These are phyloP conservation scores for Flaveria sonorensis DNA, from an alignment of 129 eudicot genomes.

Conservation along the genomic window DNA sequence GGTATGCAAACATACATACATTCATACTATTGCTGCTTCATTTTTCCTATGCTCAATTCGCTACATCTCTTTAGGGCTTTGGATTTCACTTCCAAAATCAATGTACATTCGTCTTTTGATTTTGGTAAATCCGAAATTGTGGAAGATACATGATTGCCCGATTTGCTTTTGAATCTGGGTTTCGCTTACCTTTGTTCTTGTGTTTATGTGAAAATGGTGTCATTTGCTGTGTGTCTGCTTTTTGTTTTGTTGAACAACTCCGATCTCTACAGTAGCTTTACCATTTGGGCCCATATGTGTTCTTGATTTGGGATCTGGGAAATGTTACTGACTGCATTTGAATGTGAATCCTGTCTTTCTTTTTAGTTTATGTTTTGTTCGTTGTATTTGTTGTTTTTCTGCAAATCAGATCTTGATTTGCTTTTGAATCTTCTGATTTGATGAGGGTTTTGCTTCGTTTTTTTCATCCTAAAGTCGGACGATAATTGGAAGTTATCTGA, in stretches of 20 bases:
- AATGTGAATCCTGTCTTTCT: too few relatives aligned
- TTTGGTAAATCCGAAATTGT: background rate
- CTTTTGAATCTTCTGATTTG: background rate
- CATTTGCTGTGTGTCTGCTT: conserved; percentile 14
- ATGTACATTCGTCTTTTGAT: conserved; percentile 23
- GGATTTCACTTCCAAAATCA: conserved; percentile 15
- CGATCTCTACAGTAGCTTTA: conserved; percentile 14
- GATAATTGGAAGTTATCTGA: too few relatives aligned
- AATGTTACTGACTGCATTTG: conserved; percentile 17
- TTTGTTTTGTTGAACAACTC: background rate
- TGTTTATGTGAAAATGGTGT: background rate
- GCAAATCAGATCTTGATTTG: conserved; percentile 26
- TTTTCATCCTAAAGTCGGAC: background rate
- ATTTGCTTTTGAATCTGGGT: conserved; percentile 13
- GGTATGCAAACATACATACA: conserved; percentile 28
- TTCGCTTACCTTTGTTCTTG: background rate
- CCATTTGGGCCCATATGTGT: conserved; percentile 5
- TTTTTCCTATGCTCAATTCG: conserved; percentile 2
- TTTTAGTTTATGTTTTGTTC: background rate
- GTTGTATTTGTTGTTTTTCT: background rate
- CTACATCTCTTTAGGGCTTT: conserved; percentile 20
- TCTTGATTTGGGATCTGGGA: conserved; percentile 25
- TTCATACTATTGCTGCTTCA: background rate
- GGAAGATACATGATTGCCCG: background rate
- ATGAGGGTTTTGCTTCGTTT: conserved; percentile 1